Conservation (phyloP, 257 asterid genomes). For the Thymus quinquecostatus region DNA sequence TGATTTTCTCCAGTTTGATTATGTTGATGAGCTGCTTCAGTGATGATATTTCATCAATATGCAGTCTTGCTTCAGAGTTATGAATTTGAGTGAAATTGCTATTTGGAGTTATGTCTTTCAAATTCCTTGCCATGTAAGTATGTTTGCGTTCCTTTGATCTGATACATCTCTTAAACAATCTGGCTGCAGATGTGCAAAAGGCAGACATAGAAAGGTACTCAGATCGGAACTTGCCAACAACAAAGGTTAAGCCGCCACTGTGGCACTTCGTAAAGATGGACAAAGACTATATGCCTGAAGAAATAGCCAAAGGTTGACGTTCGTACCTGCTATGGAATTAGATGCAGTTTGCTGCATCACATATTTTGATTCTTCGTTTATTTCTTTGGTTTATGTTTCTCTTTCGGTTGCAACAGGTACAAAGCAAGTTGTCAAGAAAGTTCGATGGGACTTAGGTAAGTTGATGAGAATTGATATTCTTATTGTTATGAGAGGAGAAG, state of each 20-base stretch:
- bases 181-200: constrained; percentile 43
- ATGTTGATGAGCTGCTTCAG: no score
- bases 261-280: constrained; percentile 54
- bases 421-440: constrained; percentile 31
- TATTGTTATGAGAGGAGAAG: neutral
- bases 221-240: constrained; percentile 37
- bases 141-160: neutral
- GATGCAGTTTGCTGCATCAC: neutral
- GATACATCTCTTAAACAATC: neutral
- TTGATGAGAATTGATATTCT: constrained; percentile 9
- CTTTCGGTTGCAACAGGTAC: constrained; percentile 40
- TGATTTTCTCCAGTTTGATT: no score
- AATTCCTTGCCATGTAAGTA: neutral
- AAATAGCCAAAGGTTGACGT: constrained; percentile 57
- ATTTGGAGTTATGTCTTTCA: neutral
- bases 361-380: neutral
- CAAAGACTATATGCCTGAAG: constrained; percentile 61
- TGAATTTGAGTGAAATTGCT: neutral
- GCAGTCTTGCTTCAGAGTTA: neutral
- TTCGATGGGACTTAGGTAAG: constrained; percentile 39
- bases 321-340: constrained; percentile 1
- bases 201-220: constrained; percentile 61
- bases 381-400: constrained; percentile 4
- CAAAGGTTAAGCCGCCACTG: constrained; percentile 44
- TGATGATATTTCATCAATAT: no score